phyloP scores from a whole-genome alignment of 768 basidiomycete genomes.

The button mushroom (Agaricus bisporus) region DNA sequence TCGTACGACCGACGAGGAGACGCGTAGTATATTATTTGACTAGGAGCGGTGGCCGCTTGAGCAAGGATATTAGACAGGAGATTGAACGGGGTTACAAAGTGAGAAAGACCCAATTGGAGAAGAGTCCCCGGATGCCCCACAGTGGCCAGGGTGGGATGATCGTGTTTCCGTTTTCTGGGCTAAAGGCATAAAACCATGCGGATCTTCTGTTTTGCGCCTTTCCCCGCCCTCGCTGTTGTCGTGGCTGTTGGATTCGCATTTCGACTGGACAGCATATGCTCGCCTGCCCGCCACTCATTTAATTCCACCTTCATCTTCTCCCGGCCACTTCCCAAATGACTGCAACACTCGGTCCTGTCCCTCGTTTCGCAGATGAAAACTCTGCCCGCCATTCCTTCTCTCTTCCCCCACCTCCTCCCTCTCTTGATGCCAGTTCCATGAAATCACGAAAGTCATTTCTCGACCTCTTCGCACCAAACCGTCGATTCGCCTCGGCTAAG shows the following conservation, averaged over 20 bases:
- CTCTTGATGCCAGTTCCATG: conserved; percentile 8
- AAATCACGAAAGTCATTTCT: conserved; percentile 11
- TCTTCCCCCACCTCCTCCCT: neutral
- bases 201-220: neutral
- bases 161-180: neutral
- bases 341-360: conserved; percentile 1
- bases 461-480: neutral
- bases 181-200: neutral
- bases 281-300: neutral
- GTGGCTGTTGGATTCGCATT: neutral
- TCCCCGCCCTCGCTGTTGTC: neutral
- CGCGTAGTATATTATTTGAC: too few relatives aligned
- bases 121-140: conserved; percentile 4
- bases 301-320: neutral
- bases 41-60: too few relatives aligned
- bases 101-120: neutral
- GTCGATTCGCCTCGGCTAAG: neutral
- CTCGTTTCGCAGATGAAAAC: conserved; percentile 7
- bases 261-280: neutral
- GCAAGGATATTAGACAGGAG: too few relatives aligned
- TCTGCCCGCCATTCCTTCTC: conserved; percentile 3
- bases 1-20: too few relatives aligned
- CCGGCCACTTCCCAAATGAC: neutral
- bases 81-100: too few relatives aligned
- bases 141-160: neutral